Evolutionary conservation across 306 rosid species (phyloP).

Genomic region (Urtica urens): DNA sequence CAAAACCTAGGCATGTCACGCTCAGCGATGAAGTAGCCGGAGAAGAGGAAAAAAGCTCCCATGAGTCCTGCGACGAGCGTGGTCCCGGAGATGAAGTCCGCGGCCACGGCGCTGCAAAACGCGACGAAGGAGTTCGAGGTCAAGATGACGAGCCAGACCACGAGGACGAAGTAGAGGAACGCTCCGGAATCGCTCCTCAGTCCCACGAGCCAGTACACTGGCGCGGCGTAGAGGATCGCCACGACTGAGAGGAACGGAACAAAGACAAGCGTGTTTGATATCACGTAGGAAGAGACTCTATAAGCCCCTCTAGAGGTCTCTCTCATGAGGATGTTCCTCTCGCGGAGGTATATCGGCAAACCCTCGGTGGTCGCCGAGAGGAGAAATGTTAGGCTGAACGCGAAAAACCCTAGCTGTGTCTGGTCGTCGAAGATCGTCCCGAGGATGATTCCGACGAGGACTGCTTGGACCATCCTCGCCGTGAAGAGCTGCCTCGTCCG

Average conservation of each 20-base stretch:
- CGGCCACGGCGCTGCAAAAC: conserved; percentile 23
- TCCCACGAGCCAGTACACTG: conserved; percentile 76
- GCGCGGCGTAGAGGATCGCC: conserved; percentile 46
- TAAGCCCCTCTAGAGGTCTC: conserved; percentile 79
- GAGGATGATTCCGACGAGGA: conserved; percentile 47
- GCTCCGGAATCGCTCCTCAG: conserved; percentile 42
- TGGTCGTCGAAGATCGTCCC: conserved; percentile 56
- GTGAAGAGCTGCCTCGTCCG: conserved; percentile 41
- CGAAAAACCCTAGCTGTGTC: conserved; percentile 47
- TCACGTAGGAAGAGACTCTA: conserved; percentile 58
- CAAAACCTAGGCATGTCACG: conserved; percentile 32
- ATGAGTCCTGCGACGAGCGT: conserved; percentile 19
- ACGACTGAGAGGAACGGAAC: conserved; percentile 48
- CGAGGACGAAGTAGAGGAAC: conserved; percentile 55
- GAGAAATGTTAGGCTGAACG: conserved; percentile 48
- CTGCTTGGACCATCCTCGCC: conserved; percentile 51
- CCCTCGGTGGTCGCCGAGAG: conserved; percentile 71
- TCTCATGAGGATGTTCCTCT: conserved; percentile 55
- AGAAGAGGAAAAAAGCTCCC: conserved; percentile 33
- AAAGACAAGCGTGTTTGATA: conserved; percentile 53
- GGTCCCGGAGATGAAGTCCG: conserved; percentile 30
- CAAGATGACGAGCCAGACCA: conserved; percentile 61
- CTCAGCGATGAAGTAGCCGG: conserved; percentile 34
- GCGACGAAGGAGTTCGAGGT: conserved; percentile 36
- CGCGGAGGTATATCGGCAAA: conserved; percentile 61